Evolutionary conservation across 1,139 yeast genomes (phyloP), one percentile per base, ranked within the genome.

Genomic region (Pichia sp.): DNA sequence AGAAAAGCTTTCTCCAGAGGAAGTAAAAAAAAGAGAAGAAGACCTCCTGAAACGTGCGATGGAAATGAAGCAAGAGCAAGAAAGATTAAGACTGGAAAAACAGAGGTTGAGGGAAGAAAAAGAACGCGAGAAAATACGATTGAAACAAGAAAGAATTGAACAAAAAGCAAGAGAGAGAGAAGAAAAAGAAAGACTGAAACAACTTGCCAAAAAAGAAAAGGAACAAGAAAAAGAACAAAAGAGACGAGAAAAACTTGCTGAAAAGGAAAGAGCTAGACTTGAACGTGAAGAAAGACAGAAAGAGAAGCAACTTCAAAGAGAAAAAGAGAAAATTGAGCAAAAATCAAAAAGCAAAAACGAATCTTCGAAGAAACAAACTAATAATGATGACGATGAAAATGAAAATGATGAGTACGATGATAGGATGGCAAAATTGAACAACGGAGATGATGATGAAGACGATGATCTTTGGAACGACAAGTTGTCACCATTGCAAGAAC

Each of bases 401-500:
- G 47, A 49, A 44, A 57, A 53, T 23, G 56, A 52, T 23, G 57
- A 55, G 26, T 49, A 56, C 31, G 23, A 19, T 19, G 55, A 52
- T n/a, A 50, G 59, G 46, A n/a, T 52, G 50, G 55, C 49, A n/a
- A 50, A 57, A 49, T 49, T 53, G 32, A 49, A 55, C 51, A 53
- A 55, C 57, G 52, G 60, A 44, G 58, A 61, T 57, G 52, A 61
- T 44, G 58, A 60, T 49, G 45, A 51, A 50, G 59, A 61, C 54
- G 65, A 64, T 52, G 64, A 60, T 47, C 61, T 61, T 46, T 70
- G 71, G 60, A 81, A 78, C 56, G 81, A 76, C 51, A 82, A 81
- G 62, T 70, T 86, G 53, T 86, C 93, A 0, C 85, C 90, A 0
- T 86, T 87, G 62, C 95, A 87, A 64, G 92, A 85, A 61, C 77